Percentiles rank a stretch among this genome's conserved stretches.
Evolutionary conservation across 768 basidiomycete species (phyloP).

Genomic region (Lactarius hengduanensis): DNA sequence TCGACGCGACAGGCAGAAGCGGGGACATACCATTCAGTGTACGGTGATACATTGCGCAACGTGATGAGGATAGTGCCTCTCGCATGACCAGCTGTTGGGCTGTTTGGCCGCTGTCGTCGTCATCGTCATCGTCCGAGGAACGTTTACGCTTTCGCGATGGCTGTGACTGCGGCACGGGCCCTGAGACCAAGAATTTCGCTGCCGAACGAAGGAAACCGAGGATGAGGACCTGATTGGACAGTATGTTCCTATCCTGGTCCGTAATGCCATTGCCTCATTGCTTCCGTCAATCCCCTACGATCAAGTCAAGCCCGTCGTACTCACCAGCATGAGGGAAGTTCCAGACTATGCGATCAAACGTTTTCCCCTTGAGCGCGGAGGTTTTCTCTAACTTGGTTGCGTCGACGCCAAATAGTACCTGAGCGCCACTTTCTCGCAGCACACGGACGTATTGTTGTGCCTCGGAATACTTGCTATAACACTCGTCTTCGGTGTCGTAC

Average conservation of each 20-base stretch:
- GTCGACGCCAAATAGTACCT: conserved; percentile 80
- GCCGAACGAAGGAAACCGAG: conserved; percentile 80
- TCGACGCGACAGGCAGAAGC: neutral
- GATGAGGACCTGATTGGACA: conserved; percentile 82
- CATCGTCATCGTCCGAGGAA: conserved; percentile 42
- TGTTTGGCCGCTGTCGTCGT: conserved; percentile 37
- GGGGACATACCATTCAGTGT: conserved; percentile 71
- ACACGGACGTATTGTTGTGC: conserved; percentile 55
- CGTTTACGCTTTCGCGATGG: conserved; percentile 45
- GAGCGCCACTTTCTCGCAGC: conserved; percentile 58
- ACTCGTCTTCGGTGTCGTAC: conserved; percentile 75
- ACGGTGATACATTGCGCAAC: conserved; percentile 80
- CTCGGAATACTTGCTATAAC: conserved; percentile 81
- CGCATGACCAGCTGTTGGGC: conserved; percentile 31
- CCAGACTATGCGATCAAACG: conserved; percentile 83
- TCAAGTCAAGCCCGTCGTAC: neutral
- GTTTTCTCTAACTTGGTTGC: conserved; percentile 72
- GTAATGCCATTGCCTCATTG: conserved; percentile 80
- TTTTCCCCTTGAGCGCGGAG: conserved; percentile 53
- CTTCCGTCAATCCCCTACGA: conserved; percentile 16
- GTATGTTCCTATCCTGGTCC: conserved; percentile 91
- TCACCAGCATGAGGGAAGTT: conserved; percentile 96
- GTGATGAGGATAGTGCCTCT: conserved; percentile 85
- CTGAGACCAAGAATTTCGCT: conserved; percentile 55
- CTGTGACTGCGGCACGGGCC: conserved; percentile 48